Evolutionary conservation across 176 grass and related monocot genomes (phyloP).

Genomic region (Pharus latifolius): DNA sequence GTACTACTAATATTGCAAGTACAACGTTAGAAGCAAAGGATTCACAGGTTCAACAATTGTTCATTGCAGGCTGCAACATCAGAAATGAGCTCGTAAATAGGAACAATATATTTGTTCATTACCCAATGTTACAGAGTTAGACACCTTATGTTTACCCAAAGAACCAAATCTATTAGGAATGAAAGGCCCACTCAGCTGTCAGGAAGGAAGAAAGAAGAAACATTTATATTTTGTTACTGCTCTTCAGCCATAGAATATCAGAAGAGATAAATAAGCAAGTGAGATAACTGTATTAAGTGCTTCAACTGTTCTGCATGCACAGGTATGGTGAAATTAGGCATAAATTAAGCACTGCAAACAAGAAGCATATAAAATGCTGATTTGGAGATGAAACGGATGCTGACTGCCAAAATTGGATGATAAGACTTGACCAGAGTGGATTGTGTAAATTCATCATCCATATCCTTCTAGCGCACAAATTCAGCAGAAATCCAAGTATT

Average conservation of each 20-base stretch:
- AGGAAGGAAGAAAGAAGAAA: neutral
- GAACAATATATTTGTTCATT: neutral
- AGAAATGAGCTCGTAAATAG: neutral
- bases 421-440: too few species aligned
- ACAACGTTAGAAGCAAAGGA: too few species aligned
- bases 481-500: too few species aligned
- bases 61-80: neutral
- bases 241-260: neutral
- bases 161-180: neutral
- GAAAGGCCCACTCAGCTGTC: neutral
- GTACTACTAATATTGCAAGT: neutral
- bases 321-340: neutral
- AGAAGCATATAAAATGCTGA: too few species aligned
- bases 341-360: too few species aligned
- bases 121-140: neutral
- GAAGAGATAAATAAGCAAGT: neutral
- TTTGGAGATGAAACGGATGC: too few species aligned
- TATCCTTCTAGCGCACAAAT: too few species aligned
- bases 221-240: neutral
- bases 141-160: neutral
- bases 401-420: too few species aligned
- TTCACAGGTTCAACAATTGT: too few species aligned
- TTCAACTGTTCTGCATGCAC: neutral
- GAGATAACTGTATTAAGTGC: neutral
- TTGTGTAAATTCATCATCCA: too few species aligned